Evolutionary conservation across 768 basidiomycete genomes (phyloP).

Genomic region (Xerocomellus dryophilus): DNA sequence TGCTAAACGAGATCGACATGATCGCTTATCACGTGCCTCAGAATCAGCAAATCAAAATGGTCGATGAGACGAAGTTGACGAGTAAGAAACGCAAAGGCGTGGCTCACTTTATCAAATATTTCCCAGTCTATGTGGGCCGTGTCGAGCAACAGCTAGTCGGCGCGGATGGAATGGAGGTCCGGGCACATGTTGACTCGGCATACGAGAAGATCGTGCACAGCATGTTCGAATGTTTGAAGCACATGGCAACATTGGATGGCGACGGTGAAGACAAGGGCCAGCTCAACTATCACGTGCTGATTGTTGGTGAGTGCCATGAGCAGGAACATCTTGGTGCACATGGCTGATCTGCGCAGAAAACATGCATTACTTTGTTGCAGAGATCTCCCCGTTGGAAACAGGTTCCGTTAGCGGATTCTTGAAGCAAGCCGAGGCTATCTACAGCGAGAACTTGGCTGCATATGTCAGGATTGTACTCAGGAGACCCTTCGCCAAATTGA

Average conservation of each 20-base stretch:
- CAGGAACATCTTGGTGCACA: not conserved
- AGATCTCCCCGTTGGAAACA: slow-evolving; percentile 69
- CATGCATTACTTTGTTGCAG: slow-evolving; percentile 91
- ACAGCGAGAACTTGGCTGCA: slow-evolving; percentile 82
- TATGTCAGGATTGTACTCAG: slow-evolving; percentile 88
- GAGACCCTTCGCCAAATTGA: slow-evolving; percentile 80
- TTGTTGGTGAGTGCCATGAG: slow-evolving; percentile 69
- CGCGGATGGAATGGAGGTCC: slow-evolving; percentile 73
- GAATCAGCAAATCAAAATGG: slow-evolving; percentile 83
- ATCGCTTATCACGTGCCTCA: slow-evolving; percentile 28
- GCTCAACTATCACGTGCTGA: slow-evolving; percentile 91
- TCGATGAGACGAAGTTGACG: slow-evolving; percentile 88
- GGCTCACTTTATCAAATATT: slow-evolving; percentile 87
- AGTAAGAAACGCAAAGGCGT: slow-evolving; percentile 93
- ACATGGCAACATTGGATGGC: slow-evolving; percentile 93
- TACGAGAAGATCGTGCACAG: slow-evolving; percentile 86
- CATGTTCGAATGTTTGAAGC: slow-evolving; percentile 92
- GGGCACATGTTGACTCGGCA: slow-evolving; percentile 70
- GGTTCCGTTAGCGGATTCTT: slow-evolving; percentile 61
- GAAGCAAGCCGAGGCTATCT: slow-evolving; percentile 74
- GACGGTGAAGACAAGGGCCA: slow-evolving; percentile 96
- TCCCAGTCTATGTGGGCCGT: slow-evolving; percentile 81
- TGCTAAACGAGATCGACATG: not conserved
- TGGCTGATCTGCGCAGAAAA: slow-evolving; percentile 60
- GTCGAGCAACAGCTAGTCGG: slow-evolving; percentile 83